Conservation (phyloP, 805 yeast species). For the Lachancea lanzarotensis region DNA sequence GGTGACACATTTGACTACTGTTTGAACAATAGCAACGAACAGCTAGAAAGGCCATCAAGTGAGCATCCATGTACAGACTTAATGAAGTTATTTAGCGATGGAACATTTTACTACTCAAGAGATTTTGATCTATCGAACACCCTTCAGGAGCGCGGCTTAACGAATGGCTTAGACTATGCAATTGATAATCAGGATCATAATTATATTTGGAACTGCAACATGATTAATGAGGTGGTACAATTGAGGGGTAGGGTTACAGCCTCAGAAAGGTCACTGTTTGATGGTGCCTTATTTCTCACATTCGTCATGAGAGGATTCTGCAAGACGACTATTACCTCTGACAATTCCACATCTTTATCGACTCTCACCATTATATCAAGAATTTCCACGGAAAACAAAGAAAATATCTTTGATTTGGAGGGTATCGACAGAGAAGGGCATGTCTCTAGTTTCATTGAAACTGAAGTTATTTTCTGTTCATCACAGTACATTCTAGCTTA, state of each 20-base stretch:
- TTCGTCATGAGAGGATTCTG: slow-evolving; percentile 91
- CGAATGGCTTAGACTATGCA: slow-evolving; percentile 33
- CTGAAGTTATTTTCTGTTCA: slow-evolving; percentile 68
- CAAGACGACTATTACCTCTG: slow-evolving; percentile 42
- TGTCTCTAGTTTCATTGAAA: slow-evolving; percentile 86
- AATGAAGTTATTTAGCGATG: slow-evolving; percentile 67
- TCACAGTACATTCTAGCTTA: slow-evolving; percentile 55
- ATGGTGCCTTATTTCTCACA: slow-evolving; percentile 64
- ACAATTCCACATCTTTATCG: slow-evolving; percentile 15
- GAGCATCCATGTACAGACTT: slow-evolving; percentile 80
- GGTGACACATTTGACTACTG: slow-evolving; percentile 46
- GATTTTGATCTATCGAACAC: slow-evolving; percentile 83
- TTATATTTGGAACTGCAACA: slow-evolving; percentile 85
- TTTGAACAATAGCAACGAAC: slow-evolving; percentile 21
- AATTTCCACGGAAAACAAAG: slow-evolving; percentile 84
- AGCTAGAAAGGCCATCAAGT: slow-evolving; percentile 29
- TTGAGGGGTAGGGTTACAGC: slow-evolving; percentile 64
- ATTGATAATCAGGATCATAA: slow-evolving; percentile 56
- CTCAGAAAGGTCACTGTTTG: slow-evolving; percentile 52
- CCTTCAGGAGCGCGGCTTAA: slow-evolving; percentile 63
- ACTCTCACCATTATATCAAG: slow-evolving; percentile 76
- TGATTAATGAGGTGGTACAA: slow-evolving; percentile 70
- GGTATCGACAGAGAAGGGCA: slow-evolving; percentile 91
- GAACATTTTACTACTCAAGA: slow-evolving; percentile 83
- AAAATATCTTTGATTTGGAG: slow-evolving; percentile 75